Conservation (phyloP, 805 yeast species). For the Hyphopichia homilentoma region DNA sequence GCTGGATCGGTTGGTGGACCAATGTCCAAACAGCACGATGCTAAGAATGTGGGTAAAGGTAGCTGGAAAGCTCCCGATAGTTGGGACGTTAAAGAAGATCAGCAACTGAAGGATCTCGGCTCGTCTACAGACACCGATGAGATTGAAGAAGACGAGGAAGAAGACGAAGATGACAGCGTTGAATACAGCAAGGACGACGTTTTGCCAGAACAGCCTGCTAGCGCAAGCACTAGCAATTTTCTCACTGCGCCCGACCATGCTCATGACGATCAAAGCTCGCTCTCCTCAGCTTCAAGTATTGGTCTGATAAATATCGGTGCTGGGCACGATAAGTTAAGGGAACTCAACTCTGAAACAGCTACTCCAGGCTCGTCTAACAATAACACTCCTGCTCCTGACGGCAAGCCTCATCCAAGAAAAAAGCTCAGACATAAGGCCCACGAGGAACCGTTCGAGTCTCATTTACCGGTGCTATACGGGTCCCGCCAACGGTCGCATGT, state of each 20-base stretch:
- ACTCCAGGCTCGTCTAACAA: slow-evolving; percentile 4
- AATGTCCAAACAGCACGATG: not conserved
- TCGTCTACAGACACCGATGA: slow-evolving; percentile 15
- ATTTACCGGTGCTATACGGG: slow-evolving; percentile 34
- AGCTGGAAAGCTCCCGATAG: slow-evolving; percentile 47
- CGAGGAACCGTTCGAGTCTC: slow-evolving; percentile 1
- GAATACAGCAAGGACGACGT: not conserved
- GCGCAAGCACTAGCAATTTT: not conserved
- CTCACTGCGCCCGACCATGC: not conserved
- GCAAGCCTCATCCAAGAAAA: no score
- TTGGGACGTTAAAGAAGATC: slow-evolving; percentile 42
- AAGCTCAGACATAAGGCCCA: not conserved
- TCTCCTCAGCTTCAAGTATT: slow-evolving; percentile 3
- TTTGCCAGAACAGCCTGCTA: not conserved
- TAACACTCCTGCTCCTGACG: not conserved
- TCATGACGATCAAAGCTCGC: not conserved
- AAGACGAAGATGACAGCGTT: slow-evolving; percentile 4
- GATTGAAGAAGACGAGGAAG: slow-evolving; percentile 11
- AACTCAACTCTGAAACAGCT: slow-evolving; percentile 1
- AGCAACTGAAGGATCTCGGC: slow-evolving; percentile 2
- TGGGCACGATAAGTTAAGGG: slow-evolving; percentile 1
- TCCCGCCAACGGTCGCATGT: slow-evolving; percentile 17
- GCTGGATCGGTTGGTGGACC: not conserved
- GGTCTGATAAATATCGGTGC: slow-evolving; percentile 3
- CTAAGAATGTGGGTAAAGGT: slow-evolving; percentile 5